phyloP scores from a whole-genome alignment of 2,329 filamentous ascomycete genomes.

The Parafenestella ontariensis region DNA sequence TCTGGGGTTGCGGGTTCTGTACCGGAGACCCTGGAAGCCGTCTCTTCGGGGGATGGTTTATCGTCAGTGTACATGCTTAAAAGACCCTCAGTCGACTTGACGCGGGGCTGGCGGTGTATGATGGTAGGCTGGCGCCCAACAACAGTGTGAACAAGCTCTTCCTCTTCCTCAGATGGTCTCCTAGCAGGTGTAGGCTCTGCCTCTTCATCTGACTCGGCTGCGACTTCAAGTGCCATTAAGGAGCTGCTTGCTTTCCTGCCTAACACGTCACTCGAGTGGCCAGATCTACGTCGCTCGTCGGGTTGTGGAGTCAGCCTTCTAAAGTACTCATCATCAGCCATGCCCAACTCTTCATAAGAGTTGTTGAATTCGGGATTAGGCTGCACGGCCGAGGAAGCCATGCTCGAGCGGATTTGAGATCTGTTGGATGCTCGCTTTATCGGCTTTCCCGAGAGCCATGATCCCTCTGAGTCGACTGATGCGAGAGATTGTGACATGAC shows the following conservation, averaged over 20 bases:
- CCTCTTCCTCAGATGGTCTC: slow-evolving; percentile 33
- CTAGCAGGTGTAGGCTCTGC: slow-evolving; percentile 26
- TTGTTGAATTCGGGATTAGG: slow-evolving; percentile 62
- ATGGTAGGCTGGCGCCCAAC: slow-evolving; percentile 68
- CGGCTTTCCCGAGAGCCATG: slow-evolving; percentile 86
- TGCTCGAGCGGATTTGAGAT: slow-evolving; percentile 56
- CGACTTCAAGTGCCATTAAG: slow-evolving; percentile 47
- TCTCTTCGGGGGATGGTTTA: slow-evolving; percentile 27
- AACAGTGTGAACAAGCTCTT: slow-evolving; percentile 59
- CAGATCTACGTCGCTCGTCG: slow-evolving; percentile 51
- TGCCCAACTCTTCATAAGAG: slow-evolving; percentile 70
- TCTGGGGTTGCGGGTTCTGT: slow-evolving; percentile 37
- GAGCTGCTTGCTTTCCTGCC: slow-evolving; percentile 53
- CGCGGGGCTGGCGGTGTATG: slow-evolving; percentile 64
- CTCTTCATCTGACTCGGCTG: slow-evolving; percentile 53
- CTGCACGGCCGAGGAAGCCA: slow-evolving; percentile 51
- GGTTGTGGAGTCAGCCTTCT: slow-evolving; percentile 60
- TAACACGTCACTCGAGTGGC: slow-evolving; percentile 32
- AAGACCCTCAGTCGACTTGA: slow-evolving; percentile 68
- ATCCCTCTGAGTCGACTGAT: slow-evolving; percentile 93
- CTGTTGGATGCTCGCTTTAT: slow-evolving; percentile 57
- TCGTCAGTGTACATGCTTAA: slow-evolving; percentile 59
- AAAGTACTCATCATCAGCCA: slow-evolving; percentile 78
- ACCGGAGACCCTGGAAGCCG: slow-evolving; percentile 42
- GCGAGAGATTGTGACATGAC: slow-evolving; percentile 81